Conservation (phyloP, 495 filamentous ascomycete species). For the Penicillium fimorum region DNA sequence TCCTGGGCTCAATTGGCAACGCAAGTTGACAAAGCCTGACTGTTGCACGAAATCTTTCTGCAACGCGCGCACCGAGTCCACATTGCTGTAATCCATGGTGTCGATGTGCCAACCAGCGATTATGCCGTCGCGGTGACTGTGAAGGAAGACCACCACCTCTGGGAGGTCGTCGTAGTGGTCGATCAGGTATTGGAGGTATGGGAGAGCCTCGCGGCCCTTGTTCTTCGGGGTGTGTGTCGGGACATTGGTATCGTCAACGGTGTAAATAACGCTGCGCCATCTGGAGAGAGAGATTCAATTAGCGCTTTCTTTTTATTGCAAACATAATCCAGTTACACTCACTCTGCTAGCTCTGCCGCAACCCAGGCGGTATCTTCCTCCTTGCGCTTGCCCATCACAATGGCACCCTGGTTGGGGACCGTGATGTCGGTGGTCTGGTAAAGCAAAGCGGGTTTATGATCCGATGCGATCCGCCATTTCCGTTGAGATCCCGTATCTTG, state of each 20-base stretch:
- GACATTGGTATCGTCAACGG: slow-evolving; percentile 41
- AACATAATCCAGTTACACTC: slow-evolving; percentile 15
- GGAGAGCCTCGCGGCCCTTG: slow-evolving; percentile 48
- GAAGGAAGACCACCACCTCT: slow-evolving; percentile 41
- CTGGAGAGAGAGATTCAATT: slow-evolving; percentile 20
- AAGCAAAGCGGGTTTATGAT: slow-evolving; percentile 8
- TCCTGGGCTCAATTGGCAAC: slow-evolving; percentile 42
- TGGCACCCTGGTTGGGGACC: slow-evolving; percentile 39
- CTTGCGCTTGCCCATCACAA: slow-evolving; percentile 43
- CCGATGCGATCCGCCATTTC: slow-evolving; percentile 27
- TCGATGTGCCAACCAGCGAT: slow-evolving; percentile 49
- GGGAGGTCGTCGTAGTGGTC: slow-evolving; percentile 49
- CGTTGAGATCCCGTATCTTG: slow-evolving; percentile 18
- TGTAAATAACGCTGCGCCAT: slow-evolving; percentile 48
- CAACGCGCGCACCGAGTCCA: slow-evolving; percentile 40
- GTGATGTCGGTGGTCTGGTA: slow-evolving; percentile 38
- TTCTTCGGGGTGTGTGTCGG: slow-evolving; percentile 43
- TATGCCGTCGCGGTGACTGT: slow-evolving; percentile 42
- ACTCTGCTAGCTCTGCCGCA: slow-evolving; percentile 40
- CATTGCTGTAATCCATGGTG: slow-evolving; percentile 43
- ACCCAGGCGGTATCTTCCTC: slow-evolving; percentile 45
- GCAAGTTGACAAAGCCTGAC: slow-evolving; percentile 44
- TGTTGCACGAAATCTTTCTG: slow-evolving; percentile 35
- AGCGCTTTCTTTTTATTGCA: neutral
- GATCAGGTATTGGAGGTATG: slow-evolving; percentile 49